Percentiles rank a stretch among this genome's conserved stretches.
phyloP scores from a whole-genome alignment of 345 rosid genomes.

The Noccaea caerulescens region DNA sequence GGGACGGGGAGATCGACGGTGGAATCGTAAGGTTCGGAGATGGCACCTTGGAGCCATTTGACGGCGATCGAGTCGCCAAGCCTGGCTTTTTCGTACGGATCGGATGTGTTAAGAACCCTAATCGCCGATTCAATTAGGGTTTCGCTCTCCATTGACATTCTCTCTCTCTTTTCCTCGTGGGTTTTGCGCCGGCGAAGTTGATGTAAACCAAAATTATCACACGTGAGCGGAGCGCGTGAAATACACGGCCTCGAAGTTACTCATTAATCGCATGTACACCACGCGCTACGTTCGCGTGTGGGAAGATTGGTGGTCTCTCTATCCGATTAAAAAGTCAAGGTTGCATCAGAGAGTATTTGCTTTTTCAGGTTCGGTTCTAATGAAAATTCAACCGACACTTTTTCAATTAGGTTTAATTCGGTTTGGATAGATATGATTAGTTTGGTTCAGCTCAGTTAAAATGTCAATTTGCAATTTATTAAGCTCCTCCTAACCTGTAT shows the following conservation, averaged over 20 bases:
- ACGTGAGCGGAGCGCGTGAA: conserved; percentile 2
- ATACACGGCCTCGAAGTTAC: not conserved
- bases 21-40: conserved; percentile 58
- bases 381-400: too few relatives aligned
- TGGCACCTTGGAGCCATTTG: conserved; percentile 78
- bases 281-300: not conserved
- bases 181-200: conserved; percentile 25
- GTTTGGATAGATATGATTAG: too few relatives aligned
- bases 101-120: conserved; percentile 71
- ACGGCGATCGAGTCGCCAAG: conserved; percentile 77
- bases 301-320: not conserved
- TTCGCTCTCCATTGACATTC: conserved; percentile 42
- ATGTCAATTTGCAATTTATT: too few relatives aligned
- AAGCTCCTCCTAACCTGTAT: too few relatives aligned
- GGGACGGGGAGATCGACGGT: conserved; percentile 57
- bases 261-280: too few relatives aligned
- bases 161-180: not conserved
- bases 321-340: not conserved
- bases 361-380: too few relatives aligned
- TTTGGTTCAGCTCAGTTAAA: too few relatives aligned
- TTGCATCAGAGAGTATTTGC: too few relatives aligned
- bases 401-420: too few relatives aligned
- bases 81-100: conserved; percentile 75
- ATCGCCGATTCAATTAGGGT: conserved; percentile 79
- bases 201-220: not conserved